Evolutionary conservation across 306 rosid genomes (phyloP).

Genomic region (Dicorynia guianensis): DNA sequence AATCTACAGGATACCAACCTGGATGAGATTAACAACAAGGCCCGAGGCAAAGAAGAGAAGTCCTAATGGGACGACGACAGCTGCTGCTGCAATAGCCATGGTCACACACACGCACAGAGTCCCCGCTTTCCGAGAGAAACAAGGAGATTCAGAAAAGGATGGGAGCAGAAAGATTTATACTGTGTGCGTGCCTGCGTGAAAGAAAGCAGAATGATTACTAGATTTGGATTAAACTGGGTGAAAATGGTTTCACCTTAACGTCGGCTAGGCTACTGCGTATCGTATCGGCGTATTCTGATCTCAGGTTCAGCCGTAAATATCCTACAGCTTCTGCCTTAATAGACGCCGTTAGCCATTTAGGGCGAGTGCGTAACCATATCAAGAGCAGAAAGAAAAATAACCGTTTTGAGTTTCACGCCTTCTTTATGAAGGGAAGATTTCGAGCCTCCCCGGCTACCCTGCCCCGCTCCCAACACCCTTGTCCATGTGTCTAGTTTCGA

Average conservation of each 20-base stretch:
- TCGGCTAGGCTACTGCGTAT: too few relatives aligned
- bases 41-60: conserved; percentile 88
- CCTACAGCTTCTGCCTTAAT: not conserved
- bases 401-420: too few relatives aligned
- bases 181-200: not conserved
- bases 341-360: not conserved
- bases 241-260: not conserved
- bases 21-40: conserved; percentile 80
- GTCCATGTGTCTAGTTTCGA: not conserved
- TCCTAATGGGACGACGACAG: conserved; percentile 83
- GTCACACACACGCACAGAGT: conserved; percentile 32
- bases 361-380: too few relatives aligned
- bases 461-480: too few relatives aligned
- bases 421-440: too few relatives aligned
- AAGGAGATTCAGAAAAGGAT: conserved; percentile 18
- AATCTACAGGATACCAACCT: conserved; percentile 49
- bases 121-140: conserved; percentile 19
- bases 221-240: not conserved
- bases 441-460: too few relatives aligned
- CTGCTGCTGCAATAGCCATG: conserved; percentile 88
- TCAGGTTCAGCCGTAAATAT: not conserved
- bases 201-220: not conserved
- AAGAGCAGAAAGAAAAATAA: too few relatives aligned
- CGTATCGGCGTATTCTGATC: too few relatives aligned
- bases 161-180: conserved; percentile 3